Evolutionary conservation across 805 yeast species (phyloP).

Genomic region (Phaffomyces antillensis): DNA sequence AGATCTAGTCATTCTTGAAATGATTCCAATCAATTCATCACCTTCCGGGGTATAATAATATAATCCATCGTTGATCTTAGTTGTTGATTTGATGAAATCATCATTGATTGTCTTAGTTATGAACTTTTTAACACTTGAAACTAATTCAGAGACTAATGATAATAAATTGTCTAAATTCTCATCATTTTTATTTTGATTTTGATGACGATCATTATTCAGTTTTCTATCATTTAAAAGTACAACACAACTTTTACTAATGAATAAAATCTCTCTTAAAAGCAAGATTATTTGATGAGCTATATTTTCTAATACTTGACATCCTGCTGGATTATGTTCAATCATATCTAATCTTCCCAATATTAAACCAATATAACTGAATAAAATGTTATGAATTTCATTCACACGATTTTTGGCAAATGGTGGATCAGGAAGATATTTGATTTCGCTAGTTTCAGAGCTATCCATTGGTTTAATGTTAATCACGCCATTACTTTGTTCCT

Average conservation of each 20-base stretch:
- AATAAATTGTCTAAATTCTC: constrained; percentile 49
- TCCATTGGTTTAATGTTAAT: constrained; percentile 1
- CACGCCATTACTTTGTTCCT: constrained; percentile 3
- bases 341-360: constrained; percentile 73
- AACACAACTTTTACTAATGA: constrained; percentile 46
- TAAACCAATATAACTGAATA: constrained; percentile 56
- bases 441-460: constrained; percentile 9
- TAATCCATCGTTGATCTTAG: constrained; percentile 16
- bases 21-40: constrained; percentile 50
- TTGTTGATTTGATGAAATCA: constrained; percentile 11
- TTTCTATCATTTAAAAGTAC: constrained; percentile 25
- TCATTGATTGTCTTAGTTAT: constrained; percentile 49
- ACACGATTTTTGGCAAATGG: constrained; percentile 60
- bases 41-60: constrained; percentile 65
- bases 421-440: constrained; percentile 41
- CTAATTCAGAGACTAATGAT: constrained; percentile 57
- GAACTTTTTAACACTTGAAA: constrained; percentile 53
- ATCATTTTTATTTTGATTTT: constrained; percentile 17
- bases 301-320: constrained; percentile 60
- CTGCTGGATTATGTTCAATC: constrained; percentile 64
- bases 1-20: constrained; percentile 52
- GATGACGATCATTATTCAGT: constrained; percentile 10
- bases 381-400: constrained; percentile 53
- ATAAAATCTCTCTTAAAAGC: constrained; percentile 54
- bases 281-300: constrained; percentile 64